These are phyloP conservation scores for Dissophora globulifera DNA, from an alignment of 192 early-diverging fungal genomes.

Conservation along the genomic window DNA sequence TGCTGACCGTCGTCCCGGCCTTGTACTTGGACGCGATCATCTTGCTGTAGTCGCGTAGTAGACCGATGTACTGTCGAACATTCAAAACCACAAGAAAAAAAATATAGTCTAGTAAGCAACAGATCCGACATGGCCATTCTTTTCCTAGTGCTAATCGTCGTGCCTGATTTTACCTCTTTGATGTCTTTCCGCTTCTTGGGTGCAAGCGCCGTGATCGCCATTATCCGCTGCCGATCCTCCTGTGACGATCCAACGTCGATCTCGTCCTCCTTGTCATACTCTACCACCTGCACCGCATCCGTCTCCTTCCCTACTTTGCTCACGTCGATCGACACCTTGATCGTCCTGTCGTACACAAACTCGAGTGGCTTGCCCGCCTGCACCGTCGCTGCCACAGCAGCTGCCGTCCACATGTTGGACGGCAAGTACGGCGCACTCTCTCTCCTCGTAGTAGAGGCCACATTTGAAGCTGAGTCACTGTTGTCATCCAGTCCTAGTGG, in stretches of 20 bases:
- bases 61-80: conserved; percentile 22
- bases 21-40: conserved; percentile 44
- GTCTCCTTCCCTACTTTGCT: conserved; percentile 28
- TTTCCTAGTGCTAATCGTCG: no score
- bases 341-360: conserved; percentile 37
- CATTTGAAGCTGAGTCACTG: no score
- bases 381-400: no score
- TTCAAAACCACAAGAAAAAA: not conserved
- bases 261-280: conserved; percentile 5
- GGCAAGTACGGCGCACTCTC: no score
- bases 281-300: conserved; percentile 24
- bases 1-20: conserved; percentile 26
- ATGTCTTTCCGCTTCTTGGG: conserved; percentile 13
- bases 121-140: not conserved
- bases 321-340: conserved; percentile 29
- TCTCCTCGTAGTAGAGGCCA: no score
- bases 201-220: conserved; percentile 16
- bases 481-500: conserved; percentile 1
- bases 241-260: conserved; percentile 14
- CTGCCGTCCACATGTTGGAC: no score
- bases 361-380: conserved; percentile 11
- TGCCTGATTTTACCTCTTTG: conserved; percentile 44
- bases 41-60: conserved; percentile 23
- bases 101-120: not conserved
- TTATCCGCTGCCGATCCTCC: conserved; percentile 8